Conservation (phyloP, 2,329 filamentous ascomycete genomes). For the Monosporascus sp. region DNA sequence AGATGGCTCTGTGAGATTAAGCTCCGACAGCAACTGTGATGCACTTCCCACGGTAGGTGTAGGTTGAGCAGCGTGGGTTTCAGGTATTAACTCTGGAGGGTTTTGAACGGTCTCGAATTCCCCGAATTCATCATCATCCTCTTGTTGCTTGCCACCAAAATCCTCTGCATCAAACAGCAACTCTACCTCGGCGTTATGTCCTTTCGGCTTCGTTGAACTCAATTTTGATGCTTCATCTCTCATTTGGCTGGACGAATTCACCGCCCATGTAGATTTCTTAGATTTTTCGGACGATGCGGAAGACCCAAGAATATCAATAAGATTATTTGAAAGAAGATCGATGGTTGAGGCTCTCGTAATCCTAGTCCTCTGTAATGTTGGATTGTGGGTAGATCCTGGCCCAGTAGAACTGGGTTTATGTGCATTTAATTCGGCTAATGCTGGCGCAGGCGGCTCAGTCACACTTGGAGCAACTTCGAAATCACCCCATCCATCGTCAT, state of each 20-base stretch:
- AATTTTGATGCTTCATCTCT: slow-evolving; percentile 4
- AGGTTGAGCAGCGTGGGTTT: slow-evolving; percentile 28
- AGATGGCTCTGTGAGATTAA: slow-evolving; percentile 24
- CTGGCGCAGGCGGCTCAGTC: slow-evolving; percentile 12
- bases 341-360: slow-evolving; percentile 45
- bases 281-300: slow-evolving; percentile 6
- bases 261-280: slow-evolving; percentile 6
- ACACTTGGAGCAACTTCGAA: slow-evolving; percentile 53
- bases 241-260: slow-evolving; percentile 4
- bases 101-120: slow-evolving; percentile 49
- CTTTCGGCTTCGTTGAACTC: slow-evolving; percentile 11
- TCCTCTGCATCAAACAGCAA: slow-evolving; percentile 64
- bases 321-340: slow-evolving; percentile 48
- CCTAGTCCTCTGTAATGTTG: slow-evolving; percentile 19
- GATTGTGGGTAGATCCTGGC: not conserved
- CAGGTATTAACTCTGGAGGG: slow-evolving; percentile 33
- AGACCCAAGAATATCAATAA: slow-evolving; percentile 33
- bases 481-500: slow-evolving; percentile 63
- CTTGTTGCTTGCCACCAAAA: slow-evolving; percentile 38
- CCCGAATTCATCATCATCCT: slow-evolving; percentile 53
- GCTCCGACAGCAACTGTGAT: slow-evolving; percentile 29
- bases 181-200: slow-evolving; percentile 35
- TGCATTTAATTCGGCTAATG: not conserved
- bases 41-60: slow-evolving; percentile 22
- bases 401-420: not conserved